Percentiles rank a stretch among this genome's conserved stretches.
phyloP scores from a whole-genome alignment of 106 monocot genomes.

The Phalaenopsis aphrodite region DNA sequence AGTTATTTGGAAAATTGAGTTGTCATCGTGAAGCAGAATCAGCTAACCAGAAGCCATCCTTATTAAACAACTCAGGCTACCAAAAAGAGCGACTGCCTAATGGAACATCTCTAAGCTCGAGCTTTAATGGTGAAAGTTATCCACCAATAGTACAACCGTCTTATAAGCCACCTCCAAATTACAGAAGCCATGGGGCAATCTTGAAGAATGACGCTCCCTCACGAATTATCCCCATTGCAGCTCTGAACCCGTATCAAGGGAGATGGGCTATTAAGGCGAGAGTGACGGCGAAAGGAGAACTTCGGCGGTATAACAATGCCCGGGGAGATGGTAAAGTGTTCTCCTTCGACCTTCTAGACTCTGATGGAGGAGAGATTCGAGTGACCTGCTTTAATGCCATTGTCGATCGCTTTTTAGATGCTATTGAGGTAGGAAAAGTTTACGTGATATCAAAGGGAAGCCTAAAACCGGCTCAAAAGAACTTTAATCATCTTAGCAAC shows the following conservation, averaged over 20 bases:
- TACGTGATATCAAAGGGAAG: slow-evolving; percentile 82
- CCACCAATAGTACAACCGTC: slow-evolving; percentile 66
- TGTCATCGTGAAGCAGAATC: slow-evolving; percentile 14
- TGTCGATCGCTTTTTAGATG: slow-evolving; percentile 71
- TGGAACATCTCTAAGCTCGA: slow-evolving; percentile 17
- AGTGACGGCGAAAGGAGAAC: slow-evolving; percentile 80
- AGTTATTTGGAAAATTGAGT: slow-evolving; percentile 46
- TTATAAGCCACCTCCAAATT: slow-evolving; percentile 81
- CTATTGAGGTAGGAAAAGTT: slow-evolving; percentile 76
- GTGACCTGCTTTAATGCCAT: slow-evolving; percentile 85
- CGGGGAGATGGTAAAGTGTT: slow-evolving; percentile 98
- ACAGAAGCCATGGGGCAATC: slow-evolving; percentile 60
- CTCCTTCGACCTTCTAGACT: slow-evolving; percentile 97
- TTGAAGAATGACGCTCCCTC: slow-evolving; percentile 88
- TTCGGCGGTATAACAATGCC: slow-evolving; percentile 77
- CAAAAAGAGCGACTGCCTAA: slow-evolving; percentile 3
- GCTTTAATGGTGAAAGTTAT: slow-evolving; percentile 26
- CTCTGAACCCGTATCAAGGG: slow-evolving; percentile 91
- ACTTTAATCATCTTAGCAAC: slow-evolving; percentile 84
- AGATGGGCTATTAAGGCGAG: slow-evolving; percentile 90
- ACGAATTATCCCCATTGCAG: slow-evolving; percentile 70
- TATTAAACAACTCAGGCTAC: slow-evolving; percentile 9
- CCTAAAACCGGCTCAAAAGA: slow-evolving; percentile 82
- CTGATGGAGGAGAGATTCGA: slow-evolving; percentile 90
- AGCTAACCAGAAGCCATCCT: slow-evolving; percentile 8